Percentiles rank a stretch among this genome's conserved stretches.
phyloP scores from a whole-genome alignment of 345 rosid species.

The Xanthoceras sorbifolium region DNA sequence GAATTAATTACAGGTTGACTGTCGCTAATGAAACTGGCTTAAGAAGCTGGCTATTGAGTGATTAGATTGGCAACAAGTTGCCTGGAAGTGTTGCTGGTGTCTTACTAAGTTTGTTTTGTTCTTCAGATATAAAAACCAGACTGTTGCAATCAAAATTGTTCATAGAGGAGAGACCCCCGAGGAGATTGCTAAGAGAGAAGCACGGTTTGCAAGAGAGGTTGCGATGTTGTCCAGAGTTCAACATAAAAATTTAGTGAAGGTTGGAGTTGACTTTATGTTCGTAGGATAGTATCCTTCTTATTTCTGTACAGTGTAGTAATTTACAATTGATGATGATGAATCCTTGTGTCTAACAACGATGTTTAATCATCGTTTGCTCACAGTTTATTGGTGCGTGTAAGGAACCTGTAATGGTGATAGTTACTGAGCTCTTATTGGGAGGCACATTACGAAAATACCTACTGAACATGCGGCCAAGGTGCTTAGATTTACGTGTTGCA shows the following conservation, averaged over 20 bases:
- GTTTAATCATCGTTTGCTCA: constrained; percentile 13
- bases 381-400: constrained; percentile 98
- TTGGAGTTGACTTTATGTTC: constrained; percentile 26
- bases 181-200: constrained; percentile 80
- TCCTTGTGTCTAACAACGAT: neutral
- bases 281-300: constrained; percentile 1
- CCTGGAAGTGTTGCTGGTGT: constrained; percentile 7
- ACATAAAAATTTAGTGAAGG: constrained; percentile 94
- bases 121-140: constrained; percentile 77
- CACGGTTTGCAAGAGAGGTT: constrained; percentile 83
- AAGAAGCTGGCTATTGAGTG: constrained; percentile 1
- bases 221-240: constrained; percentile 88
- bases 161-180: constrained; percentile 85
- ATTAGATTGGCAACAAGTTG: neutral
- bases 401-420: constrained; percentile 96
- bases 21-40: constrained; percentile 11
- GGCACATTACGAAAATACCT: constrained; percentile 86
- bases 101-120: constrained; percentile 9
- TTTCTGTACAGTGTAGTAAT: neutral
- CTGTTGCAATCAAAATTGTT: constrained; percentile 85
- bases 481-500: constrained; percentile 75
- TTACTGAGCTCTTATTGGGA: constrained; percentile 81
- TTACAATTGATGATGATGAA: constrained; percentile 3
- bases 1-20: neutral
- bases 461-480: constrained; percentile 74